A percentile compares a stretch with the other conserved stretches of the same genome.
These are phyloP conservation scores for Corymbia maculata DNA, from an alignment of 345 rosid genomes.

Conservation along the genomic window DNA sequence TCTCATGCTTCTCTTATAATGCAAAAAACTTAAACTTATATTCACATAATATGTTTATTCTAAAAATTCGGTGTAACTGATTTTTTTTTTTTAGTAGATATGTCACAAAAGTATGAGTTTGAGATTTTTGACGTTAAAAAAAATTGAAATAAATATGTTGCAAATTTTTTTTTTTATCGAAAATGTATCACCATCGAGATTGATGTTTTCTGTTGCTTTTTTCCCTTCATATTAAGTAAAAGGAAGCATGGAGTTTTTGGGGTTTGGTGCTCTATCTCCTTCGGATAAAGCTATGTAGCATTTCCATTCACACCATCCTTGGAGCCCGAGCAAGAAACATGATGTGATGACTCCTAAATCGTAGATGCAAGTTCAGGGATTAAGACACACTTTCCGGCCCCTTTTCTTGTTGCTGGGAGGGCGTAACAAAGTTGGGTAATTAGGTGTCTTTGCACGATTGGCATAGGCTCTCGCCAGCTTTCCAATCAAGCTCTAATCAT, in stretches of 20 bases:
- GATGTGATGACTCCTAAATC: background rate
- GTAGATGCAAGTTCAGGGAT: background rate
- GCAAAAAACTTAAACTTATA: no score
- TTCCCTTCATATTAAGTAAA: background rate
- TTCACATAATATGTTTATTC: no score
- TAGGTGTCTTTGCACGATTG: background rate
- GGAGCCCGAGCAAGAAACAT: rapidly evolving
- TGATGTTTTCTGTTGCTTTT: no score
- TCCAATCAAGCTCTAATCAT: background rate
- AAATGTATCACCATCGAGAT: no score
- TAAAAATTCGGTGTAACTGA: no score
- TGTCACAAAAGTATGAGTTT: no score
- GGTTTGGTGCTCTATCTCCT: background rate
- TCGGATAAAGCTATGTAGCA: background rate
- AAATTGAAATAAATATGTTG: no score
- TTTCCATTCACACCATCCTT: background rate
- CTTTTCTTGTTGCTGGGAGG: background rate
- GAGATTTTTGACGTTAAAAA: no score
- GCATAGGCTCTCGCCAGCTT: background rate
- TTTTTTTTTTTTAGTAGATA: no score
- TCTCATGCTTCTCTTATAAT: no score
- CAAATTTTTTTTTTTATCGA: no score
- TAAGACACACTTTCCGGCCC: background rate
- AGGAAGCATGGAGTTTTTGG: background rate
- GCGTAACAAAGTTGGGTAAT: background rate